These are phyloP conservation scores for Botryotinia convoluta DNA, from an alignment of 2,329 filamentous ascomycete species.

Conservation along the genomic window DNA sequence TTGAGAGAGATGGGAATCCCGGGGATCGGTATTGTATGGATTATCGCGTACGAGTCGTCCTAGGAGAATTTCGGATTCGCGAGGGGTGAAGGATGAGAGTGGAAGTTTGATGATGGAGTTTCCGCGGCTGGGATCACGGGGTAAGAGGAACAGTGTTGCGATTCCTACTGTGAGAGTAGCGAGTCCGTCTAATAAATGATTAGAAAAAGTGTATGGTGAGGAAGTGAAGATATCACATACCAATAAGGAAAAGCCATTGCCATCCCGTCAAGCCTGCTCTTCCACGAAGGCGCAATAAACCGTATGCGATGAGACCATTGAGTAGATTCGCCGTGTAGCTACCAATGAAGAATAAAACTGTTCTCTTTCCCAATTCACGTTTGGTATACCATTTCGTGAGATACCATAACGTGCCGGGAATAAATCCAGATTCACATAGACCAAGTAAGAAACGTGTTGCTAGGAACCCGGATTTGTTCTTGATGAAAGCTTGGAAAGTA, in stretches of 20 bases:
- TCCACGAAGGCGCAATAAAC: slow-evolving; percentile 54
- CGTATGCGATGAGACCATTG: slow-evolving; percentile 46
- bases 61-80: slow-evolving; percentile 13
- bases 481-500: slow-evolving; percentile 47
- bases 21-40: slow-evolving; percentile 17
- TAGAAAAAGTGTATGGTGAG: slow-evolving; percentile 27
- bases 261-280: slow-evolving; percentile 53
- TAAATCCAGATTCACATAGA: slow-evolving; percentile 48
- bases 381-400: slow-evolving; percentile 16
- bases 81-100: slow-evolving; percentile 9
- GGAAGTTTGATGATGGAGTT: slow-evolving; percentile 14
- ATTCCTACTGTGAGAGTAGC: slow-evolving; percentile 26
- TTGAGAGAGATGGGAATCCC: slow-evolving; percentile 18
- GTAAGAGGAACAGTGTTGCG: slow-evolving; percentile 11
- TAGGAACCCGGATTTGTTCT: slow-evolving; percentile 40
- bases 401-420: slow-evolving; percentile 46
- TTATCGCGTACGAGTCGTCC: slow-evolving; percentile 15
- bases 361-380: slow-evolving; percentile 13
- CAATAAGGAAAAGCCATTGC: slow-evolving; percentile 51
- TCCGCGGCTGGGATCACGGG: slow-evolving; percentile 17
- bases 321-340: slow-evolving; percentile 14
- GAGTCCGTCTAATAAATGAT: slow-evolving; percentile 18
- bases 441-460: slow-evolving; percentile 32
- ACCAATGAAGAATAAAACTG: slow-evolving; percentile 17
- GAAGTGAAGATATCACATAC: background rate